Evolutionary conservation across 805 yeast species (phyloP).

Genomic region (Barnettozyma populi): DNA sequence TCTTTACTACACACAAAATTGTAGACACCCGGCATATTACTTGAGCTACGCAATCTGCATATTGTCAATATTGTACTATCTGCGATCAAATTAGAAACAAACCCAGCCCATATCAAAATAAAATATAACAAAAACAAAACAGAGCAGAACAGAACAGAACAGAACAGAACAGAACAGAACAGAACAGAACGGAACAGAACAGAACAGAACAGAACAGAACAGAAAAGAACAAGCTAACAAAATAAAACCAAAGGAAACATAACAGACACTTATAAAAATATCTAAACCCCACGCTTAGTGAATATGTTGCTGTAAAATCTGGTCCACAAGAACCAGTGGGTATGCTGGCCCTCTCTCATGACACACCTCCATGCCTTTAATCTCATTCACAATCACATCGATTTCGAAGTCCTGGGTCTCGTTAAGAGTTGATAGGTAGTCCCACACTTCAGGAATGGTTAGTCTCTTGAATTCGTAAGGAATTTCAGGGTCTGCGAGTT

Average conservation of each 20-base stretch:
- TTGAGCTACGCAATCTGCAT: too few relatives aligned
- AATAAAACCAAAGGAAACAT: not conserved
- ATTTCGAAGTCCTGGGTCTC: slow-evolving; percentile 47
- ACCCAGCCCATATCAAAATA: not conserved
- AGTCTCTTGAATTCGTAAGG: slow-evolving; percentile 38
- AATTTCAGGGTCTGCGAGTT: slow-evolving; percentile 22
- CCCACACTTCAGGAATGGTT: slow-evolving; percentile 82
- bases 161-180: too few relatives aligned
- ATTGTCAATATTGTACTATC: too few relatives aligned
- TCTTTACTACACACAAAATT: not conserved
- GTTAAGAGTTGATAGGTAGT: slow-evolving; percentile 52
- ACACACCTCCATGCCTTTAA: slow-evolving; percentile 68
- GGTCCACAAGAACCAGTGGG: slow-evolving; percentile 39
- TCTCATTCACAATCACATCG: slow-evolving; percentile 46
- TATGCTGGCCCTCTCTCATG: slow-evolving; percentile 79
- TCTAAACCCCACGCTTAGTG: not conserved
- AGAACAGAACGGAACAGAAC: too few relatives aligned
- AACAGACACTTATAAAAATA: not conserved
- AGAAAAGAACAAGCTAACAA: too few relatives aligned
- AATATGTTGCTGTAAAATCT: slow-evolving; percentile 22
- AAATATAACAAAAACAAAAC: too few relatives aligned
- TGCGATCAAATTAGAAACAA: not conserved
- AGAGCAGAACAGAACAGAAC: too few relatives aligned
- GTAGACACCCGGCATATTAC: too few relatives aligned
- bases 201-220: too few relatives aligned